A percentile compares a stretch with the other conserved stretches of the same genome.
phyloP scores from a whole-genome alignment of 306 rosid genomes.

The Hylodesmum podocarpum region DNA sequence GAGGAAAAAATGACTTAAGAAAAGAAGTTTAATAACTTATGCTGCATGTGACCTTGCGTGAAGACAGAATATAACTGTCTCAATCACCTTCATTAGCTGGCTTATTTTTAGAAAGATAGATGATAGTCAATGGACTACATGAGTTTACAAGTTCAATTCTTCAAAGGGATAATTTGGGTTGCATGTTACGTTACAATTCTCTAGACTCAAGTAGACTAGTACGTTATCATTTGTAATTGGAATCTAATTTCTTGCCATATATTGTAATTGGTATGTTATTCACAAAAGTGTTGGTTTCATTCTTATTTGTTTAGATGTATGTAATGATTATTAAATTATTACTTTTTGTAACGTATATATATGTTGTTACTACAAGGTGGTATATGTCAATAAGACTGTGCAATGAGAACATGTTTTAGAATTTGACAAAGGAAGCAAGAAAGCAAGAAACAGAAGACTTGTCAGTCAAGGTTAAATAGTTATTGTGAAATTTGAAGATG shows the following conservation, averaged over 20 bases:
- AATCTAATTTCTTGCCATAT: slow-evolving; percentile 12
- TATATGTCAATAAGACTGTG: background rate
- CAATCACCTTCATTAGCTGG: background rate
- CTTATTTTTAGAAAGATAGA: background rate
- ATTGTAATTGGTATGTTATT: background rate
- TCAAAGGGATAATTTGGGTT: slow-evolving; percentile 17
- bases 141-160: slow-evolving; percentile 33
- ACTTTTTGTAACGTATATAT: slow-evolving; percentile 4
- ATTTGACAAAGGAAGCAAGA: slow-evolving; percentile 30
- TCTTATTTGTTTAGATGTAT: background rate
- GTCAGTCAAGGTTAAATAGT: slow-evolving; percentile 32
- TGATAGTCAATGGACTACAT: slow-evolving; percentile 17
- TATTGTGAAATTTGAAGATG: slow-evolving; percentile 17
- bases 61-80: background rate
- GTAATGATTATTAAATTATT: background rate
- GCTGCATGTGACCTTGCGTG: slow-evolving; percentile 9
- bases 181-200: background rate
- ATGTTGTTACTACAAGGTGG: background rate
- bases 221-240: background rate
- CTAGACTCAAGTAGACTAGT: background rate
- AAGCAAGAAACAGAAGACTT: slow-evolving; percentile 3
- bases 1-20: background rate
- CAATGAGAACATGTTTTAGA: slow-evolving; percentile 26
- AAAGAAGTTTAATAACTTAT: background rate
- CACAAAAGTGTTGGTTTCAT: background rate